phyloP scores from a whole-genome alignment of 2,329 filamentous ascomycete species.

The Metarhizium humberi region DNA sequence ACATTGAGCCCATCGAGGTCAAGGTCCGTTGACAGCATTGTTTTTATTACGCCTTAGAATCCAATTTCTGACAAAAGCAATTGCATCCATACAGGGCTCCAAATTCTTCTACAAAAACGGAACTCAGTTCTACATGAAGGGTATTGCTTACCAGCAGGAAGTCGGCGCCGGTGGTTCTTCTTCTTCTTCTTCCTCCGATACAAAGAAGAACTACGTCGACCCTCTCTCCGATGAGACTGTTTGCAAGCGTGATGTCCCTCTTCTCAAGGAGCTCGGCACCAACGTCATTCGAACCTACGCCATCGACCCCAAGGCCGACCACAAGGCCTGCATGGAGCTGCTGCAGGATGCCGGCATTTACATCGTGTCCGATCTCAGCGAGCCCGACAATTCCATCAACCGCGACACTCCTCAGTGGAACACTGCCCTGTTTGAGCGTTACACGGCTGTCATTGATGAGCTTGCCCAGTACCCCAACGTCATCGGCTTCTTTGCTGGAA shows the following conservation, averaged over 20 bases:
- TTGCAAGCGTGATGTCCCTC: conserved; percentile 81
- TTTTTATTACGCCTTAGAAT: neutral
- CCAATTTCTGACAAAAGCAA: neutral
- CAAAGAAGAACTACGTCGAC: conserved; percentile 56
- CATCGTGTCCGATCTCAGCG: conserved; percentile 81
- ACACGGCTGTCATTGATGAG: conserved; percentile 74
- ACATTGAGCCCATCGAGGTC: conserved; percentile 52
- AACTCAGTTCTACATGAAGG: conserved; percentile 69
- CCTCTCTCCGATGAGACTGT: conserved; percentile 62
- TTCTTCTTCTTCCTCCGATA: neutral
- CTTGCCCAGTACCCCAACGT: conserved; percentile 80
- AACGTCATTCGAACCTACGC: conserved; percentile 96
- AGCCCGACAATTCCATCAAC: conserved; percentile 77
- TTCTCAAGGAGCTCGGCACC: conserved; percentile 68
- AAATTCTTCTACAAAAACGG: conserved; percentile 85
- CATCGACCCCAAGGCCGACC: conserved; percentile 69
- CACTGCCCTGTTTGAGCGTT: conserved; percentile 66
- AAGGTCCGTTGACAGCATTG: conserved; percentile 43
- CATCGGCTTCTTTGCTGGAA: conserved; percentile 96
- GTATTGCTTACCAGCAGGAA: conserved; percentile 92
- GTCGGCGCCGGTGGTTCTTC: conserved; percentile 41
- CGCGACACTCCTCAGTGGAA: conserved; percentile 73
- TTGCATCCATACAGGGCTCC: conserved; percentile 42
- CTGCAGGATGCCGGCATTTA: conserved; percentile 86
- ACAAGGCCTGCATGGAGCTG: conserved; percentile 75